A percentile compares a stretch with the other conserved stretches of the same genome.
Evolutionary conservation across 441 rosid species (phyloP).

Genomic region (Gossypium davidsonii): DNA sequence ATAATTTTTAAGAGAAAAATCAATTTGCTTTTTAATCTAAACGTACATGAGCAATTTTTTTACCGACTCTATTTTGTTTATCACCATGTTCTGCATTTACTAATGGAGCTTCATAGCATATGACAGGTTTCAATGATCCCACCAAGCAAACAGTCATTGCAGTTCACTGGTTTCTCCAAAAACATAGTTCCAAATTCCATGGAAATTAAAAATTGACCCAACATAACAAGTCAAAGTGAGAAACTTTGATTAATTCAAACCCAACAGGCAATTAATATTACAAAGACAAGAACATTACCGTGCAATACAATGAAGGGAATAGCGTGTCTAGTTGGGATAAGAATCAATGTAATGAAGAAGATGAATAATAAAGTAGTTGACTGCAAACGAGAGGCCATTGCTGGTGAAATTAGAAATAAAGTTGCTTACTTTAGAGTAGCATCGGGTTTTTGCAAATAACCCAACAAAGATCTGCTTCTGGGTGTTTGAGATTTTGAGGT

Average conservation of each 20-base stretch:
- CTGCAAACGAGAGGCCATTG: constrained; percentile 22
- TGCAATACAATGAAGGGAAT: constrained; percentile 74
- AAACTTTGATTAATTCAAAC: neutral
- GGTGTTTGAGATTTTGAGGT: neutral
- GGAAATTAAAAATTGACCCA: neutral
- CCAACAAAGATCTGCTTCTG: neutral
- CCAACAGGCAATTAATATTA: neutral
- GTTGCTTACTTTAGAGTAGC: neutral
- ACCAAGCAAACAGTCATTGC: neutral
- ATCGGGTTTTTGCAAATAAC: neutral
- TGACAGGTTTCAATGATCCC: neutral
- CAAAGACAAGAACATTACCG: constrained; percentile 31
- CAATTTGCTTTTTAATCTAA: too few relatives aligned
- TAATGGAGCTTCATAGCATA: neutral
- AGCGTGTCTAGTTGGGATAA: constrained; percentile 24
- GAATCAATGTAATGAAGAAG: constrained; percentile 17
- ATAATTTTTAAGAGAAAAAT: too few relatives aligned
- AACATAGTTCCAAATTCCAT: neutral
- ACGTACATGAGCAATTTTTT: too few relatives aligned
- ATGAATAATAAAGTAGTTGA: constrained; percentile 11
- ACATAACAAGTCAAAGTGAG: neutral
- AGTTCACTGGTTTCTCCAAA: neutral
- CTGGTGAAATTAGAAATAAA: neutral
- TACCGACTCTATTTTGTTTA: neutral
- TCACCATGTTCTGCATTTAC: neutral